Evolutionary conservation across 2,329 filamentous ascomycete genomes (phyloP).

Genomic region (Penicillium corylophilum): DNA sequence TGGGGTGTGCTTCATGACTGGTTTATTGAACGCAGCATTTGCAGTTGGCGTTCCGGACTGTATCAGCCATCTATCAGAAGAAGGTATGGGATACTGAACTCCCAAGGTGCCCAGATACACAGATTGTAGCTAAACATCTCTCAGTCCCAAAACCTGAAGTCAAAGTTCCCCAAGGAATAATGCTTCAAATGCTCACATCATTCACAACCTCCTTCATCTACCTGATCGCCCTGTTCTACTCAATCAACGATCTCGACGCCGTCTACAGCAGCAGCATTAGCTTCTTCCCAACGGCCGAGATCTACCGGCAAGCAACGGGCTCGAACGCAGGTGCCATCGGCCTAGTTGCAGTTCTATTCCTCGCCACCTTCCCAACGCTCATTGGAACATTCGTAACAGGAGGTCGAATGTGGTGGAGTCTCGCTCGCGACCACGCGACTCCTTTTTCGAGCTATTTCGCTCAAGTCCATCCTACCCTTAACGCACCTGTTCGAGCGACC

Average conservation of each 20-base stretch:
- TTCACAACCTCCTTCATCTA: constrained; percentile 48
- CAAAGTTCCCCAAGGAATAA: constrained; percentile 48
- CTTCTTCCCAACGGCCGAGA: constrained; percentile 63
- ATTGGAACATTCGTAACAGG: constrained; percentile 57
- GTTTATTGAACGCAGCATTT: constrained; percentile 65
- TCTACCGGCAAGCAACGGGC: constrained; percentile 62
- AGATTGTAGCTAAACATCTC: background rate
- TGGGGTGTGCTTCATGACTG: constrained; percentile 52
- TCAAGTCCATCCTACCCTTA: constrained; percentile 46
- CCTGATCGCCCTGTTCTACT: constrained; percentile 45
- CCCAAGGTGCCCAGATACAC: constrained; percentile 33
- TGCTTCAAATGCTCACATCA: constrained; percentile 46
- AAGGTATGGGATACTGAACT: too few relatives aligned
- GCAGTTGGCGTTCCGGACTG: constrained; percentile 65
- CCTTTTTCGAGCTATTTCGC: constrained; percentile 53
- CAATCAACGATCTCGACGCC: constrained; percentile 47
- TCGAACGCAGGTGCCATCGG: constrained; percentile 53
- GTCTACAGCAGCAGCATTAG: constrained; percentile 48
- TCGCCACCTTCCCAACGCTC: constrained; percentile 53
- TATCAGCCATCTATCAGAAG: constrained; percentile 61
- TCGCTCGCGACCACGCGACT: constrained; percentile 58
- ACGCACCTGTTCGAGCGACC: constrained; percentile 58
- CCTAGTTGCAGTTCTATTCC: constrained; percentile 54
- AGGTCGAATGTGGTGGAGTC: constrained; percentile 61
- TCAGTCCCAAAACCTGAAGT: constrained; percentile 28